These are phyloP conservation scores for Pistacia vera DNA, from an alignment of 345 rosid species.

Conservation along the genomic window DNA sequence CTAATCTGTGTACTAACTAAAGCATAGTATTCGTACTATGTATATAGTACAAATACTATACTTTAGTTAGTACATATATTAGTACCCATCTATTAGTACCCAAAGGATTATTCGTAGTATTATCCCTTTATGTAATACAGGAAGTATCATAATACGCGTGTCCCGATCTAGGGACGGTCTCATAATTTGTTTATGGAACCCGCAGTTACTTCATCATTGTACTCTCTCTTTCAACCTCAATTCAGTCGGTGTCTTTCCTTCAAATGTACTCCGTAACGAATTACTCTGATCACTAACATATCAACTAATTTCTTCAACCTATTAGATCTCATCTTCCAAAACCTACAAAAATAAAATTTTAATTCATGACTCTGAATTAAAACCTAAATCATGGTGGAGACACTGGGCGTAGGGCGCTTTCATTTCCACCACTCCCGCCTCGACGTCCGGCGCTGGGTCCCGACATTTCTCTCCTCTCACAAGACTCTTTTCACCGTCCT, in stretches of 20 bases:
- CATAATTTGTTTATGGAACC: neutral
- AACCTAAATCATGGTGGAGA: conserved; percentile 53
- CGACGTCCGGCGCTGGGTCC: conserved; percentile 59
- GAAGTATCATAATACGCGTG: neutral
- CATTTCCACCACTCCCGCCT: conserved; percentile 47
- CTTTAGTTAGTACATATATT: too few relatives aligned
- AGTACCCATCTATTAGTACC: too few relatives aligned
- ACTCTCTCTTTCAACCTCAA: neutral
- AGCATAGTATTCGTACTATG: too few relatives aligned
- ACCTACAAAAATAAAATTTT: neutral
- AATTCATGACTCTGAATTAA: conserved; percentile 8
- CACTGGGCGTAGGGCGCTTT: conserved; percentile 48
- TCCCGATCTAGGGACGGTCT: neutral
- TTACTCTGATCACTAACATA: conserved; percentile 33
- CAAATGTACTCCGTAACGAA: conserved; percentile 24
- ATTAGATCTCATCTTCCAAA: neutral
- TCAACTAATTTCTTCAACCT: conserved; percentile 19
- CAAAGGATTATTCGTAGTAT: too few relatives aligned
- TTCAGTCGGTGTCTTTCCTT: conserved; percentile 22
- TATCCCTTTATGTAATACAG: too few relatives aligned
- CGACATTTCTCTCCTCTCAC: conserved; percentile 66
- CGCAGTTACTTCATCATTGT: neutral
- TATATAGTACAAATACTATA: too few relatives aligned
- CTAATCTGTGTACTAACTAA: too few relatives aligned
- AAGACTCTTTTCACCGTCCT: conserved; percentile 72